Evolutionary conservation across 192 early-diverging fungal genomes (phyloP), one percentile per base, ranked within the genome.

Genomic region (Irineochytrium annulatum): DNA sequence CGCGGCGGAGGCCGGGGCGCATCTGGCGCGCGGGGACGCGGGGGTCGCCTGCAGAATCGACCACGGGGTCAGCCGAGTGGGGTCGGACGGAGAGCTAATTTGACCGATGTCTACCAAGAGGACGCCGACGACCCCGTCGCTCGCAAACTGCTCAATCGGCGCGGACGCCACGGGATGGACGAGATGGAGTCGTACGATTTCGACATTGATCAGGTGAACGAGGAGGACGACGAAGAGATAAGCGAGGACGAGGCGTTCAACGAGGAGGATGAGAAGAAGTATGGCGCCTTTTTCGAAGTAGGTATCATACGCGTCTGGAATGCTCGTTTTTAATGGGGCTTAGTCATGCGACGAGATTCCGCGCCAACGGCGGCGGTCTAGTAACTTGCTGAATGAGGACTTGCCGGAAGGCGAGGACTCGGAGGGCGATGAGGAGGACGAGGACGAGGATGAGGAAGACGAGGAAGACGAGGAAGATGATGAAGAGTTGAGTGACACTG

Each of bases 221-320:
- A 81, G 3, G 91, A 93, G 55, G 92, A 97, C 65, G 93, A 97
- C 62, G 93, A 97, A 63, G 93, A 95, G 55, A 93, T 95, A 45
- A 86, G 89, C 33, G 90, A 91, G 37, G 93, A 97, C 60, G 91
- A 87, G 28, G 92, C 92, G 3, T 94, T 94, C 73, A 80, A 91
- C 48, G 85, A 85, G 14, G 78, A 75, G 43, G 92, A 94, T 57
- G 91, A 94, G 48, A 88, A 93, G 49, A 70, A 83, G 49, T 97
- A 90, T 63, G 89, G 87, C 28, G 65, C 75, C 43, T 91, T 84
- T 59, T 26, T 24, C 31, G 5, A 43, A 31, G 31, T 43, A 53
- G 57, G 34, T 59, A 70, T 45, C 53, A 45, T 24, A 52, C 59
- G 49, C 31, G 48, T 8, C 11, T 8, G 48, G 48, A 8, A 11